Percentiles rank a stretch among this genome's conserved stretches.
These are phyloP conservation scores for Aspergillus costaricaensis DNA, from an alignment of 2,329 filamentous ascomycete species.

Conservation along the genomic window DNA sequence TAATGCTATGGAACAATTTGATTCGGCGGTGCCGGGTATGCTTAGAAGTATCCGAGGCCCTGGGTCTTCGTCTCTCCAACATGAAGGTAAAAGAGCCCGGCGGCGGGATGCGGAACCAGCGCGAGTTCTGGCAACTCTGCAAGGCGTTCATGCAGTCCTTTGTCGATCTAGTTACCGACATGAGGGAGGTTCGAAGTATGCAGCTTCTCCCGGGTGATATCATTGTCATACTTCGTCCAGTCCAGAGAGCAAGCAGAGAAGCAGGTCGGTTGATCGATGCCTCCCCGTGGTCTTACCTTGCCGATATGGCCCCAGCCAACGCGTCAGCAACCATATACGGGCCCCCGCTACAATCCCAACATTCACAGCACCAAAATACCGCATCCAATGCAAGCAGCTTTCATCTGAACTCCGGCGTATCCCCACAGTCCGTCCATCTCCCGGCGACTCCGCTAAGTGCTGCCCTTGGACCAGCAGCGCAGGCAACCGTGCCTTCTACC, in stretches of 20 bases:
- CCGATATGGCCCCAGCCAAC: constrained; percentile 41
- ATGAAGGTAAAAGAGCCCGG: constrained; percentile 86
- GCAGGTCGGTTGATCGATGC: constrained; percentile 70
- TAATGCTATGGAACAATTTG: constrained; percentile 69
- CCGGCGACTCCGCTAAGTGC: constrained; percentile 89
- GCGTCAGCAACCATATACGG: constrained; percentile 36
- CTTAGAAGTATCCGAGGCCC: constrained; percentile 70
- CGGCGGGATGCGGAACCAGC: constrained; percentile 61
- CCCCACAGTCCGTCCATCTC: constrained; percentile 58
- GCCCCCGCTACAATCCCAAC: constrained; percentile 36
- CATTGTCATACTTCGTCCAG: constrained; percentile 71
- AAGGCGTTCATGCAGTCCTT: constrained; percentile 58
- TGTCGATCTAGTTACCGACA: constrained; percentile 49
- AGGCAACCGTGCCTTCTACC: constrained; percentile 77
- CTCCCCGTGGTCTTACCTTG: constrained; percentile 64
- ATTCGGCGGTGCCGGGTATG: constrained; percentile 71
- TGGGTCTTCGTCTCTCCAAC: constrained; percentile 71
- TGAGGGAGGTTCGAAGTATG: constrained; percentile 49
- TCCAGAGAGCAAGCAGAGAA: constrained; percentile 82
- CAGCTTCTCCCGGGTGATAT: constrained; percentile 64
- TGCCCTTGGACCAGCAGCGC: constrained; percentile 83
- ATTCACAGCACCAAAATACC: constrained; percentile 34
- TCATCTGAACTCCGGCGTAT: constrained; percentile 32
- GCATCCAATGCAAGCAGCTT: constrained; percentile 30
- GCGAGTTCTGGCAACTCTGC: constrained; percentile 69